Base-by-base conservation (phyloP, 495 filamentous ascomycete species). In the Tuber indicum region DNA sequence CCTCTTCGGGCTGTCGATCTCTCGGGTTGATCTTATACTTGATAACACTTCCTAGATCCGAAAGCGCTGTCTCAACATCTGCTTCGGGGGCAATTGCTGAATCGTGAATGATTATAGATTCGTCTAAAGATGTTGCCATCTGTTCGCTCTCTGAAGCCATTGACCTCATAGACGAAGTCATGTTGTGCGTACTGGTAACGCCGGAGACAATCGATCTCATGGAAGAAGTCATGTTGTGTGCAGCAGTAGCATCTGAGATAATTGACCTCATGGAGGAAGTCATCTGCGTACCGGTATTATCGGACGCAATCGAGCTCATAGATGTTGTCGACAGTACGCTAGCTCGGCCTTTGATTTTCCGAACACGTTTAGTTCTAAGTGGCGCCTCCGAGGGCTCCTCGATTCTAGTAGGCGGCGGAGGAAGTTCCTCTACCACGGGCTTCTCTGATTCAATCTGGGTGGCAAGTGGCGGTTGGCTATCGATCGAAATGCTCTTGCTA, bases 41-140 rank as follows among this genome's bases (percentile, higher is more conserved):
- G 62, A 80, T 79, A 21, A 80, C 77, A 39, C 70, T 73, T 3
- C 74, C 77, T 12, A 62, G 74, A 12, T 80, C 78, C 32, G 77
- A 80, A 42, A 66, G 32, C 16, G 70, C 78, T n/a, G 66, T 43
- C 39, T 39, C 49, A 12, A 45, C 74, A 26, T 49, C 74, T 36
- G 58, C 74, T 62, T 32, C 58, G 32, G 58, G n/a, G n/a, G n/a
- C n/a, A 32, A 32, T 32, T 32, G 16, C 26, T 62, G 58, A 62
- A 62, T 62, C 58, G 6, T 62, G 58, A 62, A 62, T 62, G 26
- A 62, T 62, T 32, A 62, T 62, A 32, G 58, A 62, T 62, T 62
- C 58, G 58, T 62, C 58, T n/a, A 62, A 14, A 62, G 58, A 62
- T 62, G 58, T 32, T 62, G 58, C 58, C n/a, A 62, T 62, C 26